phyloP scores from a whole-genome alignment of 768 basidiomycete species.

The Hygrocybe punicea region DNA sequence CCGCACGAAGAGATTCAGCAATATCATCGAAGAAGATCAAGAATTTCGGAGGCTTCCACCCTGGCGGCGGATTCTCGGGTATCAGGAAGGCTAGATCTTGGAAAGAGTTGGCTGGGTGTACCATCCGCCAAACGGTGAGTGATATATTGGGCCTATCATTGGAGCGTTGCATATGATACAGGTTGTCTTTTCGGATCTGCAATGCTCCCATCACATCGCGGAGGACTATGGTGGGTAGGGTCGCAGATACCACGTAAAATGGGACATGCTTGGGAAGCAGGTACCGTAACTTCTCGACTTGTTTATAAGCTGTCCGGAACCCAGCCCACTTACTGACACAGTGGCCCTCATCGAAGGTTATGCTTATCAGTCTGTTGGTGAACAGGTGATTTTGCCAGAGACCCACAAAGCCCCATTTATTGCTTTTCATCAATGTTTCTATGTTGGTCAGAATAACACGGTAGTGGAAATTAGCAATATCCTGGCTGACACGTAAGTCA shows the following conservation, averaged over 20 bases:
- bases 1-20: background rate
- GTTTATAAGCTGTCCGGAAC: slow-evolving; percentile 37
- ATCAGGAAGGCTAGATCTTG: background rate
- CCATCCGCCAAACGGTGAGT: background rate
- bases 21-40: background rate
- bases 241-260: slow-evolving; percentile 35
- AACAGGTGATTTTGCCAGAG: slow-evolving; percentile 22
- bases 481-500: slow-evolving; percentile 11
- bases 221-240: slow-evolving; percentile 25
- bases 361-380: slow-evolving; percentile 20
- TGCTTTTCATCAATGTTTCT: slow-evolving; percentile 24
- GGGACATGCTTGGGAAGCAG: slow-evolving; percentile 29
- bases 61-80: background rate
- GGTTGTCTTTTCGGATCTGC: slow-evolving; percentile 3
- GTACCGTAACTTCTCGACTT: slow-evolving; percentile 23
- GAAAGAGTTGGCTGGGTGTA: background rate
- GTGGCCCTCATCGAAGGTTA: slow-evolving; percentile 41
- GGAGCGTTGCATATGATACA: background rate
- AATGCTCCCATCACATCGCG: slow-evolving; percentile 21
- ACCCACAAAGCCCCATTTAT: slow-evolving; percentile 13
- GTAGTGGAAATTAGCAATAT: slow-evolving; percentile 23
- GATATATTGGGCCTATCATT: background rate
- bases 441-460: slow-evolving; percentile 28
- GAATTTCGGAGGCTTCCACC: background rate
- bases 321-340: slow-evolving; percentile 39